A percentile compares a stretch with the other conserved stretches of the same genome.
phyloP scores from a whole-genome alignment of 495 filamentous ascomycete species.

The Daldinia childiae region DNA sequence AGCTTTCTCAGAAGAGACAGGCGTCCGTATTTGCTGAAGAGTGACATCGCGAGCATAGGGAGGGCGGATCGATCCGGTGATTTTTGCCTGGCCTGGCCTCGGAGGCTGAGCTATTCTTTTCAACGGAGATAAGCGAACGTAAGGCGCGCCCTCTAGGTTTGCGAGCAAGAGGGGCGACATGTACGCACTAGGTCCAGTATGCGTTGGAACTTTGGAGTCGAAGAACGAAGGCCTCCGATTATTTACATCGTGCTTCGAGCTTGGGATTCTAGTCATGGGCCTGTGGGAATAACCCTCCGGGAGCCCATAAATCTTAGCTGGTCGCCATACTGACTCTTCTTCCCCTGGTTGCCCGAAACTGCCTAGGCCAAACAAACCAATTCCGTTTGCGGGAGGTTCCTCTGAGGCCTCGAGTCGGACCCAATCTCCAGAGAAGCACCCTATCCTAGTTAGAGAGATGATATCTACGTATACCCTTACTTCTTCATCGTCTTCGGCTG shows the following conservation, averaged over 20 bases:
- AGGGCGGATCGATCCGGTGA: conserved; percentile 69
- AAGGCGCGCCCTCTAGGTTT: conserved; percentile 80
- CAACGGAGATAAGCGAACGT: conserved; percentile 75
- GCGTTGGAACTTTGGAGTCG: conserved; percentile 62
- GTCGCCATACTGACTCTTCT: conserved; percentile 68
- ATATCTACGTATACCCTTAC: conserved; percentile 89
- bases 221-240: conserved; percentile 63
- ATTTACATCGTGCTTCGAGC: conserved; percentile 55
- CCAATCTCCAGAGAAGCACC: conserved; percentile 98
- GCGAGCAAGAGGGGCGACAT: conserved; percentile 85
- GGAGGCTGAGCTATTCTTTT: conserved; percentile 54
- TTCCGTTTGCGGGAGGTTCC: conserved; percentile 69
- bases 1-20: conserved; percentile 81
- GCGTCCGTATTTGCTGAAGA: conserved; percentile 88
- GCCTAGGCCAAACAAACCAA: conserved; percentile 64
- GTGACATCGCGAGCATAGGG: conserved; percentile 91
- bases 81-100: conserved; percentile 57
- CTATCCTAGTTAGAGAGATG: conserved; percentile 81
- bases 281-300: conserved; percentile 72
- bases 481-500: conserved; percentile 81
- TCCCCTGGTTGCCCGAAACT: conserved; percentile 59
- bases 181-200: conserved; percentile 69
- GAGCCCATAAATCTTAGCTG: conserved; percentile 86
- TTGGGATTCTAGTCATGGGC: conserved; percentile 61
- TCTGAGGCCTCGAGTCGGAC: conserved; percentile 80